These are phyloP conservation scores for Sphaerulina populicola DNA, from an alignment of 2,329 filamentous ascomycete species.

Conservation along the genomic window DNA sequence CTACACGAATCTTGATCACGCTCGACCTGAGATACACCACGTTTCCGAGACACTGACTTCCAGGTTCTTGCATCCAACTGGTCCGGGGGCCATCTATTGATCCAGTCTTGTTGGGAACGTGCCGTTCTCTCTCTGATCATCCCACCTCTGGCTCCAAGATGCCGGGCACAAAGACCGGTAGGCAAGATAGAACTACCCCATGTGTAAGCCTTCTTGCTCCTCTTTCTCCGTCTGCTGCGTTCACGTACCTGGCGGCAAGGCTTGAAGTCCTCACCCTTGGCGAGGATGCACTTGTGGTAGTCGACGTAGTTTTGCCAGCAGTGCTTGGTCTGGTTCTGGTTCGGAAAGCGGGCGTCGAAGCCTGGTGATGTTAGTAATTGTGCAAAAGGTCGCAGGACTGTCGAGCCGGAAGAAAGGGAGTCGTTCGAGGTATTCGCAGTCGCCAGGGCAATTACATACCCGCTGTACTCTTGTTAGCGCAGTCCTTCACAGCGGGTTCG, in stretches of 20 bases:
- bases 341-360: constrained; percentile 98
- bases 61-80: not conserved
- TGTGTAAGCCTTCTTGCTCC: not conserved
- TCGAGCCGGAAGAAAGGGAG: not conserved
- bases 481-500: constrained; percentile 1
- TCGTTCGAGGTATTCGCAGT: not conserved
- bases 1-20: constrained; percentile 15
- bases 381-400: not conserved
- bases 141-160: constrained; percentile 89
- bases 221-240: not conserved
- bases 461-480: constrained; percentile 26
- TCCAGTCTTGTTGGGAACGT: constrained; percentile 49
- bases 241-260: constrained; percentile 82
- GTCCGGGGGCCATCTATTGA: constrained; percentile 31
- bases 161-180: constrained; percentile 97
- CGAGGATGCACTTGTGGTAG: constrained; percentile 98
- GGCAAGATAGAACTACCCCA: constrained; percentile 76
- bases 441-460: constrained; percentile 25
- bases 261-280: constrained; percentile 97
- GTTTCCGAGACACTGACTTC: not conserved
- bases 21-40: constrained; percentile 2
- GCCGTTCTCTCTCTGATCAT: constrained; percentile 72
- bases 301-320: constrained; percentile 99
- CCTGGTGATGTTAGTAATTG: constrained; percentile 46
- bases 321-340: constrained; percentile 97